phyloP scores from a whole-genome alignment of 2,329 filamentous ascomycete genomes.

The Monosporascus ibericus region DNA sequence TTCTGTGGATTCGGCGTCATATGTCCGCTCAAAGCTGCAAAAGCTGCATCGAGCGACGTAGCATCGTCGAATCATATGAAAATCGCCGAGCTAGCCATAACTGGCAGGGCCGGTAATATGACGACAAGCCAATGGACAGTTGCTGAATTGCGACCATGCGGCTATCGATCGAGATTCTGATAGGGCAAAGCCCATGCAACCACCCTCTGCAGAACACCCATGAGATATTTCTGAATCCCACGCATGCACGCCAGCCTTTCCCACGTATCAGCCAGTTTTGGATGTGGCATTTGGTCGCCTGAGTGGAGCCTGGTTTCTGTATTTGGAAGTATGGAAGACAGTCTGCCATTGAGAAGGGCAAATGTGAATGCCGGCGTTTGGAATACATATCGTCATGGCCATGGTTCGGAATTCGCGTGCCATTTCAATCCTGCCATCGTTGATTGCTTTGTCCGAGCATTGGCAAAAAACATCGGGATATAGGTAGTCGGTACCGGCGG shows the following conservation, averaged over 20 bases:
- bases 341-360: background rate
- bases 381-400: background rate
- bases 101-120: slow-evolving; percentile 22
- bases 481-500: no score
- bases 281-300: background rate
- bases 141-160: slow-evolving; percentile 21
- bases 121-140: slow-evolving; percentile 20
- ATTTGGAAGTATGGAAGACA: slow-evolving; percentile 7
- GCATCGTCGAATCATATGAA: slow-evolving; percentile 12
- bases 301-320: slow-evolving; percentile 8
- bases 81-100: slow-evolving; percentile 4
- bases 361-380: background rate
- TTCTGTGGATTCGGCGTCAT: background rate
- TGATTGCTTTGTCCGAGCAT: background rate
- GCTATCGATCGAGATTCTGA: slow-evolving; percentile 22
- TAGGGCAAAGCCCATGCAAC: slow-evolving; percentile 10
- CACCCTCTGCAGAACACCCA: slow-evolving; percentile 12
- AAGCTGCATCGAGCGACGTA: slow-evolving; percentile 9
- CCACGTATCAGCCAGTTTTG: background rate
- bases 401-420: background rate
- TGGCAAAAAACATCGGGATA: background rate
- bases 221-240: slow-evolving; percentile 5
- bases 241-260: background rate
- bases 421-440: background rate
- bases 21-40: slow-evolving; percentile 8